Percentiles rank a stretch among this genome's conserved stretches.
phyloP scores from a whole-genome alignment of 1,284 basidiomycete genomes.

The Afroboletus lepidellus region DNA sequence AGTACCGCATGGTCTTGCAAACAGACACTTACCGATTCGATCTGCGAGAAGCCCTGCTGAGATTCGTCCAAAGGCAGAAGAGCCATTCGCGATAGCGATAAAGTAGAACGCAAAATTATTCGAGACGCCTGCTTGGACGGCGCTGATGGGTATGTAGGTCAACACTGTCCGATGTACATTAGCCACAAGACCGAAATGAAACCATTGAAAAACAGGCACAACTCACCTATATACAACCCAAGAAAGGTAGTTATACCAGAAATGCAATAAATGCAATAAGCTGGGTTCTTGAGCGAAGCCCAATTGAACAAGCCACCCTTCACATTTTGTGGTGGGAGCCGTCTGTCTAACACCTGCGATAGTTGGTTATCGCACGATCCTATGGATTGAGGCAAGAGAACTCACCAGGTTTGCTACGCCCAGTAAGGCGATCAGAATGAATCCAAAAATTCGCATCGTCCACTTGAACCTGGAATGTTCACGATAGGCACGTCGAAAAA shows the following conservation, averaged over 20 bases:
- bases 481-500: background rate
- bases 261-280: conserved; percentile 40
- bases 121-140: conserved; percentile 36
- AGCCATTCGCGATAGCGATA: conserved; percentile 47
- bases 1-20: background rate
- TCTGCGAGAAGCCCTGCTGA: conserved; percentile 41
- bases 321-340: conserved; percentile 42
- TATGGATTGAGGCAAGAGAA: background rate
- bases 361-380: too few species aligned
- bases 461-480: conserved; percentile 35
- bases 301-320: conserved; percentile 44
- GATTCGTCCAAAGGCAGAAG: conserved; percentile 46
- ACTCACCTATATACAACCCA: conserved; percentile 58
- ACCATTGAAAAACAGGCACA: background rate
- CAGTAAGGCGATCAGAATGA: conserved; percentile 40
- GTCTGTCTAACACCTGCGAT: conserved; percentile 35
- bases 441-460: conserved; percentile 49
- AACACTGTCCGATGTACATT: conserved; percentile 35
- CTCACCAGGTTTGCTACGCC: conserved; percentile 38
- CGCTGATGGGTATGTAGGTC: conserved; percentile 49
- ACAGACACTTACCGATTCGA: conserved; percentile 32
- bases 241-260: conserved; percentile 50
- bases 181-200: conserved; percentile 5
- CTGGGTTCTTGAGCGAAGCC: conserved; percentile 39
- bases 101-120: conserved; percentile 44